Base-by-base conservation (phyloP, 1,284 basidiomycete species). In the Fistulina hepatica region DNA sequence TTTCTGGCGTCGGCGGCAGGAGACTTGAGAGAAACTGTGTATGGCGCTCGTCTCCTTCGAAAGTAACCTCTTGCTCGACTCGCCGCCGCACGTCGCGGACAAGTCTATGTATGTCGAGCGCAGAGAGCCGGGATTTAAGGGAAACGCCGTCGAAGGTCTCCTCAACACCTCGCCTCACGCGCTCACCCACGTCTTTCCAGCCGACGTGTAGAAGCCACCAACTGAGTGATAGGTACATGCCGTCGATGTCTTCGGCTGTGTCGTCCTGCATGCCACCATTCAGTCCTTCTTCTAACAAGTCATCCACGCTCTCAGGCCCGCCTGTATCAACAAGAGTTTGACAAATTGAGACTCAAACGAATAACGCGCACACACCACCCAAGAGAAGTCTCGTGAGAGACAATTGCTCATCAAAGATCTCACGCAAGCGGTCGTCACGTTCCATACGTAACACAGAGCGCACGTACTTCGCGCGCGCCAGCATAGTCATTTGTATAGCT, bases 131-230 rank as follows among this genome's bases (percentile, higher is more conserved):
- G 0, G 73, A 67, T 56, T 92, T 92, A 24, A 93, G 60, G 0
- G 82, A 83, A 3, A 92, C 76, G 0, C 84, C 72, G 42, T 82
- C 76, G 44, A 93, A 81, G 0, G 82, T 80, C 37, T 81, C 80
- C 51, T 89, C 80, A 1, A 91, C 84, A 0, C 76, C 82, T 30
- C 69, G 60, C 45, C 76, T 59, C 2, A 91, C 81, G 16, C 81
- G 63, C 45, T 80, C 76, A 1, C 76, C 76, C 1, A 93, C 69
- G 39, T 81, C 76, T 49, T 81, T 81, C 86, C 90, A 93, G 0
- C 91, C 90, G 3, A 84, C 78, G 50, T 94, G 81, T 39, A 94
- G 54, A 33, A 93, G 68, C 86, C 89, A 93, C 85, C 89, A 94
- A 36, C 77, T 85, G 45, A 92, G 72, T 0, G 85, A 90, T 40